Base-by-base conservation (phyloP, 352 stramenopile genomes). In the Aphanomyces astaci region DNA sequence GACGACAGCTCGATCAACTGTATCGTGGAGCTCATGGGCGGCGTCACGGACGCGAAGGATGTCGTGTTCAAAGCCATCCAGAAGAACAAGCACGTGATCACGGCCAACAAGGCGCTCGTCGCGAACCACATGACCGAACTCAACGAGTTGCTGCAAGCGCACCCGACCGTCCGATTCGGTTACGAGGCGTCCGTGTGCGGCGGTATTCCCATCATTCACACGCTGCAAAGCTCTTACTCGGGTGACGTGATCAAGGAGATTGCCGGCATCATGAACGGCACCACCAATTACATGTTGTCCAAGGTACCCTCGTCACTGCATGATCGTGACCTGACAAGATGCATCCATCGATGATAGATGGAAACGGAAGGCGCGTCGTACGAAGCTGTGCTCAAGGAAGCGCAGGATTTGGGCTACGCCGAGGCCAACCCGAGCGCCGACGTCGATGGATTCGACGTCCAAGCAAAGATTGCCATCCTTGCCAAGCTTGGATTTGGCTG, bases 201-300 rank as follows among this genome's bases (percentile, higher is more conserved):
- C n/a, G 95, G 92, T 53, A 98, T 98, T 72, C 95, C 95, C 40
- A 98, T 98, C 76, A 98, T 98, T 78, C 82, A 98, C 76, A 96
- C 90, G 33, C 76, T 98, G 33, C 92, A 98, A 79, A 89, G 81
- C 69, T 89, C 90, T 45, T 98, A 97, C 77, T 77, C 82, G 32
- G 92, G 90, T 52, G 94, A 98, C 78, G 78, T 81, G 36, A 97
- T 98, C 76, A 89, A 86, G 13, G 86, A 95, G 69, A 86, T 98
- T 66, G 89, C 88, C 39, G 96, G 96, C 25, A 98, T 99, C 75
- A 96, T 97, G 82, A 99, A 99, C 77, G 96, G 96, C 51, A 98
- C 95, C 7, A 99, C 95, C 56, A 99, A 99, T 79, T 99, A 97
- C 81, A 98, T 99, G 89, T 75, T 99, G 46, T 96, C 88, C 53